Percentiles rank a stretch among this genome's conserved stretches.
These are phyloP conservation scores for Alternaria viburni DNA, from an alignment of 2,329 filamentous ascomycete genomes.

Conservation along the genomic window DNA sequence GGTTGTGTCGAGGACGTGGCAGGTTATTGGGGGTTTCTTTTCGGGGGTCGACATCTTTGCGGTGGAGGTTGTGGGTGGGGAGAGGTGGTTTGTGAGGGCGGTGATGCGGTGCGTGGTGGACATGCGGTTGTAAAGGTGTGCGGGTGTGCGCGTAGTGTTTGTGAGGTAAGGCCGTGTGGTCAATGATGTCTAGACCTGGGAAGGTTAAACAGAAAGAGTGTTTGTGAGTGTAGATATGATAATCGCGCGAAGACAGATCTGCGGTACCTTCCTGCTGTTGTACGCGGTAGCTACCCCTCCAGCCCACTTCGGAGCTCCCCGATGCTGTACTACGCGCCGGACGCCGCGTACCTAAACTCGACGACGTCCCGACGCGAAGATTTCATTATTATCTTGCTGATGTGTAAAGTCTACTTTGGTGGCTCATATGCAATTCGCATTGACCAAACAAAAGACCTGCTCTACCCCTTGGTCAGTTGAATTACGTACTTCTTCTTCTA, in stretches of 20 bases:
- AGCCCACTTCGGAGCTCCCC: constrained; percentile 6
- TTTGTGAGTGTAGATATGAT: neutral
- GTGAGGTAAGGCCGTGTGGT: too few species aligned
- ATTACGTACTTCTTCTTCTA: neutral
- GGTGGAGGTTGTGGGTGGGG: neutral
- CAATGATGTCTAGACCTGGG: neutral
- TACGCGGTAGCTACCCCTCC: constrained; percentile 4
- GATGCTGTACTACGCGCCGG: constrained; percentile 2
- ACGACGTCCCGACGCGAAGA: neutral
- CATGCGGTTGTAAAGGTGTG: constrained; percentile 16
- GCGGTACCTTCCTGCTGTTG: neutral
- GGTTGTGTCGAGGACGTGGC: constrained; percentile 86
- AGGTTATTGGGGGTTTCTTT: constrained; percentile 70
- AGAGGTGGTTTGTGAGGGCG: constrained; percentile 29
- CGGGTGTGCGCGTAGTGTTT: neutral
- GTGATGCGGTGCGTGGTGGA: constrained; percentile 25
- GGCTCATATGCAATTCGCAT: neutral
- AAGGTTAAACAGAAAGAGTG: neutral
- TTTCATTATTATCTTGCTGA: rapidly evolving
- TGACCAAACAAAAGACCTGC: neutral
- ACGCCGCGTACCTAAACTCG: neutral
- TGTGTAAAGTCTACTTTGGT: neutral
- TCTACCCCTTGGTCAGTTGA: neutral
- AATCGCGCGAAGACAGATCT: neutral
- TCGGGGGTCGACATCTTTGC: constrained; percentile 21